These are phyloP conservation scores for Syzygium aromaticum DNA, from an alignment of 345 rosid species.

Conservation along the genomic window DNA sequence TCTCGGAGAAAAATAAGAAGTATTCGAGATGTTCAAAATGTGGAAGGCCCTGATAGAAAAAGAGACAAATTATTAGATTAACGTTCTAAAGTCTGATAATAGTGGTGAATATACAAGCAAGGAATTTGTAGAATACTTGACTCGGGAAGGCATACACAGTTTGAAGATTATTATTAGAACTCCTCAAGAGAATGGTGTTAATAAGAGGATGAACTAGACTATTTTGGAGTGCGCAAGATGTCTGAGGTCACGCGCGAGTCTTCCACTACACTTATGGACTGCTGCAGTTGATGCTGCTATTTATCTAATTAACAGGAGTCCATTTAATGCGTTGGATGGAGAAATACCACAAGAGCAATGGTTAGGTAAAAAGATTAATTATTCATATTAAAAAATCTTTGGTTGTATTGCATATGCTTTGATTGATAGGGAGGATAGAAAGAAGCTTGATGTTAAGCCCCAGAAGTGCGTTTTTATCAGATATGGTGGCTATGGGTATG, in stretches of 20 bases:
- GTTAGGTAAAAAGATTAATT: too few relatives aligned
- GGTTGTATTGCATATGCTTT: neutral
- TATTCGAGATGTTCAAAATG: neutral
- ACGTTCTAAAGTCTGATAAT: neutral
- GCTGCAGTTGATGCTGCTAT: too few relatives aligned
- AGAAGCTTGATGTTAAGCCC: neutral
- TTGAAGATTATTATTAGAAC: neutral
- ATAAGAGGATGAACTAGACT: neutral
- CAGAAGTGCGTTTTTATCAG: neutral
- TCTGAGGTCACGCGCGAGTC: accelerated
- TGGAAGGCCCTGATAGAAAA: neutral
- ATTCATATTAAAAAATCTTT: too few relatives aligned
- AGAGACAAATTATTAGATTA: too few relatives aligned
- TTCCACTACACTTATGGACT: neutral
- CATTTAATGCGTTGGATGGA: neutral
- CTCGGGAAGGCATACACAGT: neutral
- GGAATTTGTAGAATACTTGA: neutral
- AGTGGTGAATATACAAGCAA: neutral
- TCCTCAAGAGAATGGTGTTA: neutral
- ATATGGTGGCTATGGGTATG: neutral
- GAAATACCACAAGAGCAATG: accelerated
- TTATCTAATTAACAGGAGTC: too few relatives aligned
- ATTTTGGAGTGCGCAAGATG: neutral
- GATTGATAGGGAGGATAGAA: neutral
- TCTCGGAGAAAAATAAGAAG: neutral